Evolutionary conservation across 176 grass and related monocot genomes (phyloP), one percentile per base, ranked within the genome.

Genomic region (Rhynchospora pubera): DNA sequence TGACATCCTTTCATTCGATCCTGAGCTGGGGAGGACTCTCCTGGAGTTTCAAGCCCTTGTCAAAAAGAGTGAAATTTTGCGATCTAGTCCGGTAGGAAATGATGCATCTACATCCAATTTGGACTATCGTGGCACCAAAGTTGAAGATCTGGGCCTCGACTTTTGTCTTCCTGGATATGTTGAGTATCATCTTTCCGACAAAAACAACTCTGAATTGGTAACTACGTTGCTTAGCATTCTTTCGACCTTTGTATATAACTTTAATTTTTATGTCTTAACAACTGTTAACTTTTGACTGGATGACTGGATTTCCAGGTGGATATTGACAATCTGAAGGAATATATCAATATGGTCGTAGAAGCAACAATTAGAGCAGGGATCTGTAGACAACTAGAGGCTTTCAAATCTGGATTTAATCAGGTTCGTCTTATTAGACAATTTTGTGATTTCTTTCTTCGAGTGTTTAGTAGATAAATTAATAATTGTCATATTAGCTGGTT

Each of bases 391-490:
- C 19, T 99, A 80, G 91, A 93, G 34, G 87, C 93, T 77, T 99
- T 99, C 63, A 90, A 91, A 56, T 95, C 87, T 62, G 97, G 97
- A 89, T 96, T 99, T 84, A 91, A 90, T 87, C 87, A 99, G 97
- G 97, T 99, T 57, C 8, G 9, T 57, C 32, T 84, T 73, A 56
- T 84, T 53, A 22, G 57, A n/a, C 50, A 53, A 55, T 75, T 65
- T 70, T 57, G 65, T 44, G 9, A 84, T 24, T 63, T 19, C 55
- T n/a, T 42, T 79, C 46, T 70, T 22, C 8, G 45, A 62, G 62
- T 57, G 45, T 30, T 11, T 58, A 12, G 61, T 58, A 12, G 61
- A 55, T 77, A 13, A 83, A 85, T 88, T 73, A 21, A 51, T 1
- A 82, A 46, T 52, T 82, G 5, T 47, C 10, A 64, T 81, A 81